Evolutionary conservation across 129 eudicot species (phyloP).

Genomic region (Artemisia annua): DNA sequence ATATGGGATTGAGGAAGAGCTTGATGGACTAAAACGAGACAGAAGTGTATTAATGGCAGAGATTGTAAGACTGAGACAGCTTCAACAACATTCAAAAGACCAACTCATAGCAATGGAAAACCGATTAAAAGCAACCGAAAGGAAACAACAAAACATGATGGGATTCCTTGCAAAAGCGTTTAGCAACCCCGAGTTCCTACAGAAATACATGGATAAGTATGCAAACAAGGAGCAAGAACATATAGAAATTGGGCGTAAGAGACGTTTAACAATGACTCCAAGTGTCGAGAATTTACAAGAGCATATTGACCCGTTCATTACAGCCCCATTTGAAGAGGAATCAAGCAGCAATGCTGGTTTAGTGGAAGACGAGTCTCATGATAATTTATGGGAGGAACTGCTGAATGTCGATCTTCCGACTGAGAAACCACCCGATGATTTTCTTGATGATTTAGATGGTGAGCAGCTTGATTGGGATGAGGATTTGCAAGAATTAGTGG

Average conservation of each 20-base stretch:
- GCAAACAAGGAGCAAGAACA: constrained; percentile 31
- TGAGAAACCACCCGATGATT: constrained; percentile 32
- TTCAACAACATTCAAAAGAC: constrained; percentile 59
- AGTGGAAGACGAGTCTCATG: constrained; percentile 34
- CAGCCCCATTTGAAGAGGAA: constrained; percentile 45
- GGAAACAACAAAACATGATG: constrained; percentile 77
- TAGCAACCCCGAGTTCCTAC: constrained; percentile 54
- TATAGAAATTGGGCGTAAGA: constrained; percentile 64
- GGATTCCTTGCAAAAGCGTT: constrained; percentile 71
- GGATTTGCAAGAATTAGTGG: constrained; percentile 62
- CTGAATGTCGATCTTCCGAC: constrained; percentile 41
- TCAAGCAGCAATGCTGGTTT: constrained; percentile 41
- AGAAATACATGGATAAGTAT: constrained; percentile 52
- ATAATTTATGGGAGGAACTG: constrained; percentile 57
- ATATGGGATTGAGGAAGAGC: constrained; percentile 73
- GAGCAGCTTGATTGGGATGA: constrained; percentile 72
- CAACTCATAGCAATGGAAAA: constrained; percentile 54
- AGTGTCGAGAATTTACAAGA: constrained; percentile 47
- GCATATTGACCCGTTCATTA: constrained; percentile 47
- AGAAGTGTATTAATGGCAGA: constrained; percentile 58
- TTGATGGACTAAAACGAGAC: constrained; percentile 61
- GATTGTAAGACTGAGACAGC: constrained; percentile 63
- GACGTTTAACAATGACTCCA: constrained; percentile 66
- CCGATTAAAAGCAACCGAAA: constrained; percentile 46
- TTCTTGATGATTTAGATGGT: constrained; percentile 61